phyloP scores from a whole-genome alignment of 1,284 basidiomycete species.

The Cryptococcus neoformans region DNA sequence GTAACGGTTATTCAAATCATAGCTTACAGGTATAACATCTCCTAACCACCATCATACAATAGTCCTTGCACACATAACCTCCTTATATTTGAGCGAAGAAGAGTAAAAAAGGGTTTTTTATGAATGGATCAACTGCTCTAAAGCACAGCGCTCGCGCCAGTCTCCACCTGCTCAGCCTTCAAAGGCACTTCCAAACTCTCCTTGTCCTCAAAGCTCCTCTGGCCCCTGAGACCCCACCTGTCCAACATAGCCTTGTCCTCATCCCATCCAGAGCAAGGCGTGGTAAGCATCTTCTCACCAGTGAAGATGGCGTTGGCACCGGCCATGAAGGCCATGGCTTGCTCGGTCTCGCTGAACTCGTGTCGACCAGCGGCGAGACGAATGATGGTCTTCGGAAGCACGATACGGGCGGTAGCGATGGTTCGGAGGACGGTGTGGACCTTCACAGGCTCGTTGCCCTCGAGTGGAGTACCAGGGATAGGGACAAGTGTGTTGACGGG shows the following conservation, averaged over 20 bases:
- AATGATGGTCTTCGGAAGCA: slow-evolving; percentile 90
- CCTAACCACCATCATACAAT: no score
- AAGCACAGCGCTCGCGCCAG: not conserved
- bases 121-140: not conserved
- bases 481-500: slow-evolving; percentile 89
- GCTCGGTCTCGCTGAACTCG: slow-evolving; percentile 84
- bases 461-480: slow-evolving; percentile 59
- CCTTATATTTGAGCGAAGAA: no score
- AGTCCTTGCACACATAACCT: no score
- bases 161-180: not conserved
- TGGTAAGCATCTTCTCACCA: slow-evolving; percentile 95
- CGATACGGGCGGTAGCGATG: slow-evolving; percentile 90
- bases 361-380: slow-evolving; percentile 92
- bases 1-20: no score
- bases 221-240: slow-evolving; percentile 88
- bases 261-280: slow-evolving; percentile 90
- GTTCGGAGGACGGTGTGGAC: slow-evolving; percentile 87
- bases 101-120: no score
- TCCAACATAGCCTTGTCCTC: slow-evolving; percentile 94
- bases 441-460: slow-evolving; percentile 61
- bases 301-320: slow-evolving; percentile 99
- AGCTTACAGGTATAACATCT: no score
- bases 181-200: slow-evolving; percentile 20
- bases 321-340: slow-evolving; percentile 96
- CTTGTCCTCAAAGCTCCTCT: slow-evolving; percentile 72